These are phyloP conservation scores for Asclepias syriaca DNA, from an alignment of 257 asterid genomes.

Conservation along the genomic window DNA sequence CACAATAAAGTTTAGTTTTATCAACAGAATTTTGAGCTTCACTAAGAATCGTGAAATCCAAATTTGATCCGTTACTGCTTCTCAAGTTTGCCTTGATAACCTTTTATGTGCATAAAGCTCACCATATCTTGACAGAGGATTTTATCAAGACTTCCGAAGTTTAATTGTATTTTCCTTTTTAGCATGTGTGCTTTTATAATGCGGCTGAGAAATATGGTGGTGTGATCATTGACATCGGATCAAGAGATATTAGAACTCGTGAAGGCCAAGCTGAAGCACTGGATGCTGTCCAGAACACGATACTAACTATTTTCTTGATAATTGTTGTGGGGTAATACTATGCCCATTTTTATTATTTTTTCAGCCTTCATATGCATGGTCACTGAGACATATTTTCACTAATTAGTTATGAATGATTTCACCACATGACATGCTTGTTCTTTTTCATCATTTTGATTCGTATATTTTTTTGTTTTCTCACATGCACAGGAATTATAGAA, in stretches of 20 bases:
- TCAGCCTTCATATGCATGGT: background rate
- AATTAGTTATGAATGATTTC: background rate
- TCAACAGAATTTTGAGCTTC: background rate
- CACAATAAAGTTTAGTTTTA: background rate
- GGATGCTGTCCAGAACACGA: conserved; percentile 36
- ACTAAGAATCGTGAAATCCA: background rate
- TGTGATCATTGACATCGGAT: conserved; percentile 41
- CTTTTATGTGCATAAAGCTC: background rate
- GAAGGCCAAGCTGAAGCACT: conserved; percentile 33
- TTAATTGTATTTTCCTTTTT: conserved; percentile 1
- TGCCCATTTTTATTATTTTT: background rate
- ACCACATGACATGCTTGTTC: background rate
- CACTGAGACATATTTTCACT: background rate
- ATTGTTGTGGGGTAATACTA: conserved; percentile 36
- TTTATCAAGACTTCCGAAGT: background rate
- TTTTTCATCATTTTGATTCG: background rate
- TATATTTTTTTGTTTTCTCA: background rate
- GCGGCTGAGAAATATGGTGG: conserved; percentile 49
- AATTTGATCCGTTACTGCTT: background rate
- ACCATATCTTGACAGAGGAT: background rate
- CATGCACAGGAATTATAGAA: background rate
- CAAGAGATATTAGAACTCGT: conserved; percentile 30
- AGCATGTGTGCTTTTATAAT: conserved; percentile 4
- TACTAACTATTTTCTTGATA: conserved; percentile 28
- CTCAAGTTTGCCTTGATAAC: background rate